Evolutionary conservation across 2,329 filamentous ascomycete genomes (phyloP), one percentile per base, ranked within the genome.

Genomic region (Colletotrichum cuscutae): DNA sequence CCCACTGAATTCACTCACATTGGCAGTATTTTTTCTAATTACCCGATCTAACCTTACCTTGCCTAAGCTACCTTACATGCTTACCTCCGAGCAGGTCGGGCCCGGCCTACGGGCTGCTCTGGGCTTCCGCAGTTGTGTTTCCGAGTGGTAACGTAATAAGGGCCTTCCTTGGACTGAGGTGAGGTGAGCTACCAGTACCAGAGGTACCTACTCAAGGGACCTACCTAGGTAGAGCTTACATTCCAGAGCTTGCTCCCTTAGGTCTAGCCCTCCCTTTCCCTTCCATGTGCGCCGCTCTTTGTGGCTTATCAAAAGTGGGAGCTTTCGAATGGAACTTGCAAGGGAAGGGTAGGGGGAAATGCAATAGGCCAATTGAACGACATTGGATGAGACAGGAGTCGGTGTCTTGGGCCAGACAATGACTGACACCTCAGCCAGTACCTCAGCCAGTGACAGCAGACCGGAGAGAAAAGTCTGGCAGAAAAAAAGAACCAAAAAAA

Each of bases 181-280:
- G 11, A 35, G 32, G 32, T 35, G 32, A 12, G 32, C 9, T 35
- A 35, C 9, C 9, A 24, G 42, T 70, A 46, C 62, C 22, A 49
- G 24, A 22, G 6, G 22, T 56, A 24, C 32, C 32, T 32, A 32
- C 30, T 32, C 30, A 32, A 32, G 30, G 8, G 30, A 32, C 9
- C 30, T 35, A 35, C 32, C 32, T 35, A 35, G 32, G 32, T 35
- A 35, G 32, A 35, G 64, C 68, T 71, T 37, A 8, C 42, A 63
- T 63, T 72, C 65, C 49, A 37, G 54, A 52, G 69, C 69, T 68
- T 63, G 65, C 65, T 72, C 69, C 69, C 68, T 71, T 62, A 28
- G 64, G 64, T 32, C 57, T 71, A 68, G 49, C 49, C 68, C 30
- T 70, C 57, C 68, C 65, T 62, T 24, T 13, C 5, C 32, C 52